Evolutionary conservation across 2,329 filamentous ascomycete genomes (phyloP).

Genomic region (Calonectria hongkongensis): DNA sequence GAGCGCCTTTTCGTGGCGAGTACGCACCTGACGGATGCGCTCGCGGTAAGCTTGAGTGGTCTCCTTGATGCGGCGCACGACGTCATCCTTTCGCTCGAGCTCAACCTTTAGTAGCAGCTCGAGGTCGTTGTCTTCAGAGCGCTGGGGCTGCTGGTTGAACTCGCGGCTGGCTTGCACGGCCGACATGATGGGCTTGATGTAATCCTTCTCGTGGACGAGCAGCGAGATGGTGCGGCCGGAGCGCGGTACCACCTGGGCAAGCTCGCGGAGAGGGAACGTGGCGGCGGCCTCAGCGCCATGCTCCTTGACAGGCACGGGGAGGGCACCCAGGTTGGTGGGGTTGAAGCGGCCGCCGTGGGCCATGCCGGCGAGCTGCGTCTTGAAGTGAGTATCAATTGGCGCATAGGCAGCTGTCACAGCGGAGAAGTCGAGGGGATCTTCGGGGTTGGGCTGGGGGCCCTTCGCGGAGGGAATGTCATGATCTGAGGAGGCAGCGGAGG

Average conservation of each 20-base stretch:
- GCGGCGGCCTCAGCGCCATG: conserved; percentile 50
- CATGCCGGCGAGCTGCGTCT: conserved; percentile 63
- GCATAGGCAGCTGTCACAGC: conserved; percentile 67
- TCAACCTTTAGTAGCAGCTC: conserved; percentile 74
- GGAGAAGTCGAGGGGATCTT: conserved; percentile 70
- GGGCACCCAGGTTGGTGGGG: conserved; percentile 67
- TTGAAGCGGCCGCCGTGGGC: conserved; percentile 71
- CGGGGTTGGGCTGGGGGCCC: conserved; percentile 58
- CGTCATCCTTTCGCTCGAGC: conserved; percentile 69
- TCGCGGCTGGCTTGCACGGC: conserved; percentile 71
- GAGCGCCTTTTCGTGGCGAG: conserved; percentile 69
- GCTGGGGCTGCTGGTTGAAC: conserved; percentile 78
- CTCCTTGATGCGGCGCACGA: conserved; percentile 65
- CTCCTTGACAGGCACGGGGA: conserved; percentile 63
- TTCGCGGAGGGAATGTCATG: conserved; percentile 42
- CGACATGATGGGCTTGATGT: conserved; percentile 73
- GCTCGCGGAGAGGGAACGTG: conserved; percentile 71
- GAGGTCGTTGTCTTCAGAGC: conserved; percentile 74
- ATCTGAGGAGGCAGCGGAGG: conserved; percentile 44
- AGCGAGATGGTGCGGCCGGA: conserved; percentile 64
- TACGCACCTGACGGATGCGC: conserved; percentile 67
- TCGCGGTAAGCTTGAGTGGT: conserved; percentile 71
- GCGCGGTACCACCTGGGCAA: conserved; percentile 72
- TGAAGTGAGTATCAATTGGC: conserved; percentile 65
- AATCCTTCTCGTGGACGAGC: conserved; percentile 64